Conservation (phyloP, 768 basidiomycete genomes). For the Porpolomopsis calyptriformis region DNA sequence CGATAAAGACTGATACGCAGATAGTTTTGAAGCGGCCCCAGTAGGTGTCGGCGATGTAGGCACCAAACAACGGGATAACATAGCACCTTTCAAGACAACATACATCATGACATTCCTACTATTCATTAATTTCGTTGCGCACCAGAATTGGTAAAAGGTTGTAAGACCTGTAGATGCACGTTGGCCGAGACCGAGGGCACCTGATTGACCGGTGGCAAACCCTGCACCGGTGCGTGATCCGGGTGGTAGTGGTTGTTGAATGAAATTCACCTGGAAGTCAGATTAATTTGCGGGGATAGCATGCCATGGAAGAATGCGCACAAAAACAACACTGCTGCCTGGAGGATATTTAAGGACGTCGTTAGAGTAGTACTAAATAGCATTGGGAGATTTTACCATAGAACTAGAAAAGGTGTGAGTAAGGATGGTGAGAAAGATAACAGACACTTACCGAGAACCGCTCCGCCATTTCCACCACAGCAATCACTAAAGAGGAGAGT, state of each 20-base stretch:
- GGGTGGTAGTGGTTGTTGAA: constrained; percentile 56
- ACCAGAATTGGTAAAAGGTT: constrained; percentile 68
- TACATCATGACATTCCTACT: not conserved
- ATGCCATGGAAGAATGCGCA: constrained; percentile 13
- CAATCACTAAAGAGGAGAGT: constrained; percentile 33
- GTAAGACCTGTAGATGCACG: constrained; percentile 61
- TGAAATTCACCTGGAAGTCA: constrained; percentile 52
- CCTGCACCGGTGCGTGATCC: constrained; percentile 60
- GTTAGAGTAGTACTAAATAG: not conserved
- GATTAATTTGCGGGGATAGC: not conserved
- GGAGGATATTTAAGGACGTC: not conserved
- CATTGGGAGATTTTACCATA: constrained; percentile 22
- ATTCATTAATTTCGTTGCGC: constrained; percentile 8
- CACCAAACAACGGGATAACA: constrained; percentile 55
- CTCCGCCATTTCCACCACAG: constrained; percentile 58
- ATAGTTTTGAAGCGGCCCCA: constrained; percentile 71
- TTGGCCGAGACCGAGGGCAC: constrained; percentile 59
- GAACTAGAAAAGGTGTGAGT: constrained; percentile 18
- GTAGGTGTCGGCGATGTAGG: constrained; percentile 62
- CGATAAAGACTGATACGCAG: constrained; percentile 45
- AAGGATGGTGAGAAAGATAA: not conserved
- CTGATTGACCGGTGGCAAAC: constrained; percentile 43
- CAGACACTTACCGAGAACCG: constrained; percentile 49
- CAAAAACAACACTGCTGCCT: constrained; percentile 34
- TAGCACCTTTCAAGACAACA: constrained; percentile 38